Conservation (phyloP, 768 basidiomycete genomes). For the Termitomyces sp. region DNA sequence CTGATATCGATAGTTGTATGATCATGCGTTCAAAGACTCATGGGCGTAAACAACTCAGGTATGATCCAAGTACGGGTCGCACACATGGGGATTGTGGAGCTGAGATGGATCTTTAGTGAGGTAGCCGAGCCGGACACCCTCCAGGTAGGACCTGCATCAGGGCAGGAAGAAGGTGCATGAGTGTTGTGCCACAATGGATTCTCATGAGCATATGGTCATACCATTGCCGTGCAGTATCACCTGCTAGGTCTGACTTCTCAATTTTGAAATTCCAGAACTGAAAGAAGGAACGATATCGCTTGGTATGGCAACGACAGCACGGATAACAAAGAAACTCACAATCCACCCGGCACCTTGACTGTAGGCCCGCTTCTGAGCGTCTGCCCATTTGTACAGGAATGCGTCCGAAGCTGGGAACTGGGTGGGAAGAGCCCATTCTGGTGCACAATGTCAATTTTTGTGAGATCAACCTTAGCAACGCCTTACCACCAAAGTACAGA, state of each 20-base stretch:
- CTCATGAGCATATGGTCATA: conserved; percentile 21
- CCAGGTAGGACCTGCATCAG: conserved; percentile 61
- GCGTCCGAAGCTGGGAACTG: conserved; percentile 58
- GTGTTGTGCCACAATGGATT: not conserved
- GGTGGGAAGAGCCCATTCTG: conserved; percentile 54
- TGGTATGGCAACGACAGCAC: not conserved
- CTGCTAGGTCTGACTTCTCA: conserved; percentile 50
- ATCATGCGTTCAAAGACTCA: not conserved
- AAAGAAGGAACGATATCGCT: not conserved
- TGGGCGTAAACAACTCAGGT: not conserved
- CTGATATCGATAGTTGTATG: not conserved
- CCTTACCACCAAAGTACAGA: conserved; percentile 36
- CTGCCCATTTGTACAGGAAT: conserved; percentile 67
- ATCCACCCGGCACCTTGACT: conserved; percentile 63
- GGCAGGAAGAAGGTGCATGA: not conserved
- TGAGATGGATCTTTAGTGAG: conserved; percentile 60
- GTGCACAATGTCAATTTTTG: not conserved
- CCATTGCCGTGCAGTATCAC: conserved; percentile 61
- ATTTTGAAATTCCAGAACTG: conserved; percentile 72
- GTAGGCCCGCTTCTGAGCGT: conserved; percentile 69
- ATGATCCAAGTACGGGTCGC: conserved; percentile 42
- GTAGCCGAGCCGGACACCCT: conserved; percentile 55
- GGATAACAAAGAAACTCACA: conserved; percentile 31
- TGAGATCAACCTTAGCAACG: not conserved
- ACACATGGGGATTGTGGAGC: conserved; percentile 58